Conservation (phyloP, 2,329 filamentous ascomycete species). For the Aspergillus sp. region DNA sequence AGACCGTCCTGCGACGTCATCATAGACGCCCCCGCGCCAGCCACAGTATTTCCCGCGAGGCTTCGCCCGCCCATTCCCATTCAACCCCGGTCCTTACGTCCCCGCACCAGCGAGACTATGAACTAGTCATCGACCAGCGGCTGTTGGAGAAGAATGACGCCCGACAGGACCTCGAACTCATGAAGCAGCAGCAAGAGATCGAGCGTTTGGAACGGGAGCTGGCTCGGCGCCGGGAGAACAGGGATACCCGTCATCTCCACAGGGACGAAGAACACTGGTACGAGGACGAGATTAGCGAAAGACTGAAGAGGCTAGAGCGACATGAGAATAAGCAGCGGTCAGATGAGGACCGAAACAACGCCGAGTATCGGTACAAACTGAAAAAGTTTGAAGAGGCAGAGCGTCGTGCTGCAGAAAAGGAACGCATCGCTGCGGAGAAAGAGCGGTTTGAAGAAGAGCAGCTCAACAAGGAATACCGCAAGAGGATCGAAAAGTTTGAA, state of each 20-base stretch:
- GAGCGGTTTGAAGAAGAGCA: constrained; percentile 13
- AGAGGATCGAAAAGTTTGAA: too few species aligned
- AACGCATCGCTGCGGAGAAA: constrained; percentile 24
- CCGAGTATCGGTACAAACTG: constrained; percentile 9
- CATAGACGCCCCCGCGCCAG: constrained; percentile 14
- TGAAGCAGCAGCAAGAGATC: constrained; percentile 32
- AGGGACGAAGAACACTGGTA: constrained; percentile 40
- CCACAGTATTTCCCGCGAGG: constrained; percentile 19
- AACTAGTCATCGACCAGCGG: constrained; percentile 29
- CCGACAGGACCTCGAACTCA: constrained; percentile 30
- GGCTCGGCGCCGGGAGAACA: constrained; percentile 18
- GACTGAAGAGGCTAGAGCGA: constrained; percentile 30
- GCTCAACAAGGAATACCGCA: constrained; percentile 1
- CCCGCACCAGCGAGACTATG: constrained; percentile 24
- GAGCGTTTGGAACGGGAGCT: constrained; percentile 30
- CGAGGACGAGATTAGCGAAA: constrained; percentile 36
- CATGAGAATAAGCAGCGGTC: constrained; percentile 27
- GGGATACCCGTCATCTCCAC: constrained; percentile 19
- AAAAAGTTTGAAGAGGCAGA: constrained; percentile 17
- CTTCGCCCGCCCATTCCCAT: background rate
- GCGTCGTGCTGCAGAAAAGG: constrained; percentile 10
- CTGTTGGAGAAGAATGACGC: constrained; percentile 29
- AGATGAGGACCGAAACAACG: constrained; percentile 6
- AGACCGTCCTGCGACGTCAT: constrained; percentile 10
- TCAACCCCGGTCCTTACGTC: background rate